A percentile compares a stretch with the other conserved stretches of the same genome.
Conservation (phyloP, 2,329 filamentous ascomycete species). For the Ciborinia camelliae region DNA sequence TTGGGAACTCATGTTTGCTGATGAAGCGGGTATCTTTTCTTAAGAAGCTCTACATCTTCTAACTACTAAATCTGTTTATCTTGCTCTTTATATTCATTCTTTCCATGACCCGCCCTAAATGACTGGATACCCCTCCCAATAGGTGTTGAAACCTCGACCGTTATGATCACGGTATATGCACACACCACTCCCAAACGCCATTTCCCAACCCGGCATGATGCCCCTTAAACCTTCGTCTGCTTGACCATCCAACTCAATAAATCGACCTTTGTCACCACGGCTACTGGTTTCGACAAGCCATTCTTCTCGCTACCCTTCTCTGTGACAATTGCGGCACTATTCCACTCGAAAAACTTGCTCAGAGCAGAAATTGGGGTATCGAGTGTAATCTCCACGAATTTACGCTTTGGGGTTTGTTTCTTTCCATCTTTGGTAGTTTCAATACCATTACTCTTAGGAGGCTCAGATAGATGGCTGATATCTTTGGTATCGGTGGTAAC, state of each 20-base stretch:
- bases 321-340: conserved; percentile 91
- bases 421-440: conserved; percentile 35
- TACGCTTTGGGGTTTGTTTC: conserved; percentile 50
- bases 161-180: neutral
- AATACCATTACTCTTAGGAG: conserved; percentile 35
- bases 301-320: conserved; percentile 57
- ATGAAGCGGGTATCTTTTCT: conserved; percentile 1
- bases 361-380: conserved; percentile 81
- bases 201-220: neutral
- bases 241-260: conserved; percentile 88
- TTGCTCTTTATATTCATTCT: neutral
- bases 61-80: neutral
- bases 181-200: conserved; percentile 11
- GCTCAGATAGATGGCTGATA: conserved; percentile 43
- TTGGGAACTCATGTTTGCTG: neutral
- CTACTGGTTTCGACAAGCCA: conserved; percentile 70
- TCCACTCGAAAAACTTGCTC: conserved; percentile 96
- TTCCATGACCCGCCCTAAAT: neutral
- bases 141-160: conserved; percentile 12
- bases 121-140: neutral
- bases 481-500: conserved; percentile 83
- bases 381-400: conserved; percentile 91
- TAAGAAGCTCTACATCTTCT: neutral
- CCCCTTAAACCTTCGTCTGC: conserved; percentile 42
- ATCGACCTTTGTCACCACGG: conserved; percentile 95